Percentiles rank a stretch among this genome's conserved stretches.
These are phyloP conservation scores for Colletotrichum cereale DNA, from an alignment of 2,329 filamentous ascomycete species.

Conservation along the genomic window DNA sequence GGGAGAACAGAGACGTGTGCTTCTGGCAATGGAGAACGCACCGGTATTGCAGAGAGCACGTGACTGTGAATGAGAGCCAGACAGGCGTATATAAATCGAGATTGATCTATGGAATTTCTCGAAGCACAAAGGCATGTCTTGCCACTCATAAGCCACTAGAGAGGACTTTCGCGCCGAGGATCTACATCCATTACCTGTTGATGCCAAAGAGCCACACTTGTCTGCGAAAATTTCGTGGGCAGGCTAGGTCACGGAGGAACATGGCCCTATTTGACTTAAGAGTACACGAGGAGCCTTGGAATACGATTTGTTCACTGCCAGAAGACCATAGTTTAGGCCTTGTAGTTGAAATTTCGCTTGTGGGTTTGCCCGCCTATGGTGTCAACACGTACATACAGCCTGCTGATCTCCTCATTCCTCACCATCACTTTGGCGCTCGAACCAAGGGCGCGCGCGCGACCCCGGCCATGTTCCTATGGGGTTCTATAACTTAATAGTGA, in stretches of 20 bases:
- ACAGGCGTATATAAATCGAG: background rate
- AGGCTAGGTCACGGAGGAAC: background rate
- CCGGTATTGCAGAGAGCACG: background rate
- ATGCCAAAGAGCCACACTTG: background rate
- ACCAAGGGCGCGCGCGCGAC: background rate
- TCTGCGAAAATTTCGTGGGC: background rate
- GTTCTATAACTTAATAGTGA: background rate
- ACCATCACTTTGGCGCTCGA: background rate
- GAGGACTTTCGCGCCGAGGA: background rate
- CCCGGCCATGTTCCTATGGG: background rate
- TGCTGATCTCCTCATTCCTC: background rate
- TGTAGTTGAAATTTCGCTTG: background rate
- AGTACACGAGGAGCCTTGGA: background rate
- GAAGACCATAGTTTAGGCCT: background rate
- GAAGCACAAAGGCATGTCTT: too few relatives aligned
- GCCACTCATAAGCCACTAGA: too few relatives aligned
- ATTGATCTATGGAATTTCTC: too few relatives aligned
- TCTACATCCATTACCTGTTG: background rate
- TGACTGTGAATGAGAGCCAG: background rate
- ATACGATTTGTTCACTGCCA: background rate
- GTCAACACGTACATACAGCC: background rate
- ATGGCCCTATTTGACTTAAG: background rate
- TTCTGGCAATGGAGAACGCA: background rate
- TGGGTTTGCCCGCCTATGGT: background rate
- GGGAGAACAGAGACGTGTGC: background rate